phyloP scores from a whole-genome alignment of 73 alveolate species.

The Blepharisma japonicum region DNA sequence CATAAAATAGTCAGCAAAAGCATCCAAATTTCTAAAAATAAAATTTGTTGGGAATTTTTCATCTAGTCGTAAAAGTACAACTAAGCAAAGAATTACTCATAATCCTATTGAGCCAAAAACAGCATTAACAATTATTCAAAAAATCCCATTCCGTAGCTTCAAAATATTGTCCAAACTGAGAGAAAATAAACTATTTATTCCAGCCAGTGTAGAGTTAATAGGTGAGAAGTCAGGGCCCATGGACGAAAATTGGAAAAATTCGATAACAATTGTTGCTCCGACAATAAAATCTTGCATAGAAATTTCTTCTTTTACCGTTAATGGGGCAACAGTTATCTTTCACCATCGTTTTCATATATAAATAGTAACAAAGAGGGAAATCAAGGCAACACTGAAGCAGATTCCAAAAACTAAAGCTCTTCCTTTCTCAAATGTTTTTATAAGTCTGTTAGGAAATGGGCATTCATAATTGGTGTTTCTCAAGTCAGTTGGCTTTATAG shows the following conservation, averaged over 20 bases:
- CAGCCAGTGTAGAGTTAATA: neutral
- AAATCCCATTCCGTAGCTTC: neutral
- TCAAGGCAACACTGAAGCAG: neutral
- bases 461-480: constrained; percentile 12
- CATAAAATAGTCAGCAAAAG: neutral
- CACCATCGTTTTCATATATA: constrained; percentile 9
- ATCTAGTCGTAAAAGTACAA: neutral
- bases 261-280: neutral
- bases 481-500: constrained; percentile 7
- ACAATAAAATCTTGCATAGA: neutral
- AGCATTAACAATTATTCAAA: neutral
- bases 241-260: constrained; percentile 23
- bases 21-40: neutral
- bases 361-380: neutral
- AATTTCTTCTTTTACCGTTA: neutral
- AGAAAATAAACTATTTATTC: neutral
- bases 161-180: neutral
- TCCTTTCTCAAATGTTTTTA: neutral
- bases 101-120: neutral
- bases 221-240: constrained; percentile 20
- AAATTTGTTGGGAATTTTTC: neutral
- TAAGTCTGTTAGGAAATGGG: constrained; percentile 17
- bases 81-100: neutral
- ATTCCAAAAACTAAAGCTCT: neutral
- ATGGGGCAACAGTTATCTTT: neutral